phyloP scores from a whole-genome alignment of 179 eudicot genomes.

The Carnegiea gigantea region DNA sequence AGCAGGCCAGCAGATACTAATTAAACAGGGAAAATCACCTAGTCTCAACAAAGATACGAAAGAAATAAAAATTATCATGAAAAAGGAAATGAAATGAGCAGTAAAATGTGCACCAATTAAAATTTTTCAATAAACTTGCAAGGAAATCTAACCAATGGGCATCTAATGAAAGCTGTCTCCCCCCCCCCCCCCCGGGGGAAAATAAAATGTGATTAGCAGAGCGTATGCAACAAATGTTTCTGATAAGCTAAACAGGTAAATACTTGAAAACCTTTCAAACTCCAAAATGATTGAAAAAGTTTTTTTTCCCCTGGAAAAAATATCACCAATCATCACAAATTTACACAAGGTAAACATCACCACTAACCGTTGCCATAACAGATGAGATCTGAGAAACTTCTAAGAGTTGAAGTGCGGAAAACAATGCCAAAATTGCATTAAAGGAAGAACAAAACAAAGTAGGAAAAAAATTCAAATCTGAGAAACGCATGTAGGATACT shows the following conservation, averaged over 20 bases:
- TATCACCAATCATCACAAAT: background rate
- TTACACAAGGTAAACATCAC: background rate
- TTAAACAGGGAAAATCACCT: background rate
- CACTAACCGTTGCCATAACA: background rate
- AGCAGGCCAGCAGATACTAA: background rate
- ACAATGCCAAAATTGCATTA: background rate
- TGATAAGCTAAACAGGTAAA: conserved; percentile 7
- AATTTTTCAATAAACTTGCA: background rate
- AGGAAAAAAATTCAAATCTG: background rate
- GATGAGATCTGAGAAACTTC: background rate
- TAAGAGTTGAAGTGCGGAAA: background rate
- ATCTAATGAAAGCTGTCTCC: background rate
- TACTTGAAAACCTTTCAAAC: background rate
- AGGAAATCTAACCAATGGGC: background rate
- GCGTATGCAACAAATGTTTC: background rate
- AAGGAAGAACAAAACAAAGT: background rate
- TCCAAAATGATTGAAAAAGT: background rate
- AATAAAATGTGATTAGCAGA: background rate
- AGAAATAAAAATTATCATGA: background rate
- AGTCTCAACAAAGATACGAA: background rate
- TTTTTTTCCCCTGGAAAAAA: background rate
- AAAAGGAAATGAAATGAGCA: background rate
- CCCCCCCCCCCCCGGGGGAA: background rate
- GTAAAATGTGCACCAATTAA: background rate
- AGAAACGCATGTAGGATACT: background rate